phyloP scores from a whole-genome alignment of 371 early-diverging fungal genomes.

The Mucor velutinosus region DNA sequence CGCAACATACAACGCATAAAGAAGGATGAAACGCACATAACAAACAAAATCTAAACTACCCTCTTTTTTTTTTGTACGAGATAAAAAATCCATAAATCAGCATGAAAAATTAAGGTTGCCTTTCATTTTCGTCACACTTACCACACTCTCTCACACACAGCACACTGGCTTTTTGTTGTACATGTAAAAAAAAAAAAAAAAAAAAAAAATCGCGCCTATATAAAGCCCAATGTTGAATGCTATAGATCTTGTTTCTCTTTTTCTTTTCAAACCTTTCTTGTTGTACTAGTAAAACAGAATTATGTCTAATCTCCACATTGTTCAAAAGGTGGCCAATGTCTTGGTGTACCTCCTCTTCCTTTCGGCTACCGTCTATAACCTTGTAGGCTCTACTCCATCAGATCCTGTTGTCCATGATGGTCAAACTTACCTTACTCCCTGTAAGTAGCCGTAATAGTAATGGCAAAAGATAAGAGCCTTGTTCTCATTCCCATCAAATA shows the following conservation, averaged over 20 bases:
- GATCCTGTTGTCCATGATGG: slow-evolving; percentile 30
- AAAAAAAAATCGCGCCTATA: background rate
- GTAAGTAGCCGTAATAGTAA: slow-evolving; percentile 31
- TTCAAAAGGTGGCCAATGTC: slow-evolving; percentile 67
- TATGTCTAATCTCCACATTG: slow-evolving; percentile 32
- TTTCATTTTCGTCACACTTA: slow-evolving; percentile 6
- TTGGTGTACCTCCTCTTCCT: slow-evolving; percentile 70
- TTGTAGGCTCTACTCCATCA: slow-evolving; percentile 53
- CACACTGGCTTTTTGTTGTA: background rate
- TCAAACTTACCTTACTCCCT: slow-evolving; percentile 54
- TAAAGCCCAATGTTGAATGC: background rate
- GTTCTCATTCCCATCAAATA: background rate
- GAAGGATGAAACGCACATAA: background rate
- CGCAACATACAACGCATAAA: background rate
- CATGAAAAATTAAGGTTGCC: background rate
- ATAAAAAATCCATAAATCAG: slow-evolving; percentile 1
- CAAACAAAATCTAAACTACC: background rate
- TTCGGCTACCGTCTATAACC: slow-evolving; percentile 61
- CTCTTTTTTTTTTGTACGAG: background rate
- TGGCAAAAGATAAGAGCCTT: background rate
- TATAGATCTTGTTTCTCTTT: background rate
- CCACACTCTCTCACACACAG: background rate
- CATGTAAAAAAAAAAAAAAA: background rate
- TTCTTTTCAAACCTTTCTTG: slow-evolving; percentile 2
- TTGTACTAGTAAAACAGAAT: background rate